phyloP scores from a whole-genome alignment of 495 filamentous ascomycete species.

The Hypoxylon intermedium region DNA sequence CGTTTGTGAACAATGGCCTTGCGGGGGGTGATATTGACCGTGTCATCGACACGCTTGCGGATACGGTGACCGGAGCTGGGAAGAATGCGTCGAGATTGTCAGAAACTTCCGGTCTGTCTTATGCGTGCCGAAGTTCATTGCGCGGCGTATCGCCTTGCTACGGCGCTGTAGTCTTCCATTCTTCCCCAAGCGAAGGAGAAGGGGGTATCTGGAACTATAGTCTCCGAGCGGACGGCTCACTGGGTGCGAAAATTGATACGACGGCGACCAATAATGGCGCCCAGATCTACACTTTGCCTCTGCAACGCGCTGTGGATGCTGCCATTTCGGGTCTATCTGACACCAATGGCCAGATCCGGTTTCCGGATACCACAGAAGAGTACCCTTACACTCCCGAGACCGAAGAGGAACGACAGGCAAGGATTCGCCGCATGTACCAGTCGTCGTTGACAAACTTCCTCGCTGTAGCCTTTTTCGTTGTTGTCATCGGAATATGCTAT shows the following conservation, averaged over 20 bases:
- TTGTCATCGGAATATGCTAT: conserved; percentile 73
- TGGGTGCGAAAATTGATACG: conserved; percentile 65
- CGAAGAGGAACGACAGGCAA: conserved; percentile 64
- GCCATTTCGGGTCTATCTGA: conserved; percentile 66
- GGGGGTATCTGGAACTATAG: conserved; percentile 84
- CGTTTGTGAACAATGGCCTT: conserved; percentile 80
- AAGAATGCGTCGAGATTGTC: conserved; percentile 62
- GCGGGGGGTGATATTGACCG: conserved; percentile 72
- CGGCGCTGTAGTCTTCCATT: conserved; percentile 75
- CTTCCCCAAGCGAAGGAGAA: conserved; percentile 71
- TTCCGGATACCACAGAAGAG: conserved; percentile 62
- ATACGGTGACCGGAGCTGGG: conserved; percentile 58
- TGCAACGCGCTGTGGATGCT: conserved; percentile 77
- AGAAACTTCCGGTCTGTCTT: conserved; percentile 61
- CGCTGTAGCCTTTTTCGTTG: conserved; percentile 71
- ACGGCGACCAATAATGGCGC: conserved; percentile 67
- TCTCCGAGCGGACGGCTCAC: conserved; percentile 70
- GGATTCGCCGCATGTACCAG: conserved; percentile 72
- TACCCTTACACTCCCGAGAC: conserved; percentile 77
- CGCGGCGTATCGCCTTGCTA: conserved; percentile 76
- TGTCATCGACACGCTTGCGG: conserved; percentile 68
- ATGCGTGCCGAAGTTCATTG: conserved; percentile 69
- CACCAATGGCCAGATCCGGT: conserved; percentile 44
- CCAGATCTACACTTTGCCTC: conserved; percentile 75
- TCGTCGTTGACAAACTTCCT: conserved; percentile 69